These are phyloP conservation scores for Lithocarpus polystachyus DNA, from an alignment of 306 rosid genomes.

Conservation along the genomic window DNA sequence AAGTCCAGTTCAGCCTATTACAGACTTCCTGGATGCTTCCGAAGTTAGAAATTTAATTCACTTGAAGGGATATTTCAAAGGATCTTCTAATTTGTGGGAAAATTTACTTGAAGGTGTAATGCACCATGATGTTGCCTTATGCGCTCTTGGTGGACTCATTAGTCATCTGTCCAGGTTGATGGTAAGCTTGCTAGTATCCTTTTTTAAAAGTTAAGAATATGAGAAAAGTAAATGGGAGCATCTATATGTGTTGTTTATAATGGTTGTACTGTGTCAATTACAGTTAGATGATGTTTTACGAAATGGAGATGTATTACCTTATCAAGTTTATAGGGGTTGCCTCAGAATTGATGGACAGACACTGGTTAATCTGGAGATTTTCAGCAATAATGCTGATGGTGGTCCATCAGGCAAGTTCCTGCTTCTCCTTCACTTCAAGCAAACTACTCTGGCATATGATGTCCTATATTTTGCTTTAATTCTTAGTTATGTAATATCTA, in stretches of 20 bases:
- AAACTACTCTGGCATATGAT: constrained; percentile 8
- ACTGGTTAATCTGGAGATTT: constrained; percentile 83
- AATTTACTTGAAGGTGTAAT: constrained; percentile 40
- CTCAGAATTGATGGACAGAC: constrained; percentile 98
- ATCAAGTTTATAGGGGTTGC: constrained; percentile 80
- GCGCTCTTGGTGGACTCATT: constrained; percentile 80
- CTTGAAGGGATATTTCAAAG: constrained; percentile 70
- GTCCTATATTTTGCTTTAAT: constrained; percentile 21
- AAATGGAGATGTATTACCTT: constrained; percentile 71
- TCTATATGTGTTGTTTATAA: constrained; percentile 12
- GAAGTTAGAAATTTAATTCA: constrained; percentile 60
- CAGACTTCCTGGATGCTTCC: constrained; percentile 45
- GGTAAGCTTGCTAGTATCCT: constrained; percentile 49
- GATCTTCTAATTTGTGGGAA: constrained; percentile 60
- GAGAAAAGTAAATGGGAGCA: not conserved
- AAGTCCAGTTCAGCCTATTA: constrained; percentile 60
- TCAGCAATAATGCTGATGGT: constrained; percentile 82
- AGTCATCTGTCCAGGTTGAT: constrained; percentile 79
- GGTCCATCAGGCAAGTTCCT: constrained; percentile 68
- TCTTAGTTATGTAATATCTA: constrained; percentile 12
- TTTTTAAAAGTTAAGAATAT: not conserved
- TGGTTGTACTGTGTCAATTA: constrained; percentile 19
- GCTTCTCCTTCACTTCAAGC: constrained; percentile 14
- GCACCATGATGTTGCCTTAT: constrained; percentile 52
- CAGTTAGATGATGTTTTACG: constrained; percentile 76